phyloP scores from a whole-genome alignment of 805 yeast species.

The Lachancea waltii region DNA sequence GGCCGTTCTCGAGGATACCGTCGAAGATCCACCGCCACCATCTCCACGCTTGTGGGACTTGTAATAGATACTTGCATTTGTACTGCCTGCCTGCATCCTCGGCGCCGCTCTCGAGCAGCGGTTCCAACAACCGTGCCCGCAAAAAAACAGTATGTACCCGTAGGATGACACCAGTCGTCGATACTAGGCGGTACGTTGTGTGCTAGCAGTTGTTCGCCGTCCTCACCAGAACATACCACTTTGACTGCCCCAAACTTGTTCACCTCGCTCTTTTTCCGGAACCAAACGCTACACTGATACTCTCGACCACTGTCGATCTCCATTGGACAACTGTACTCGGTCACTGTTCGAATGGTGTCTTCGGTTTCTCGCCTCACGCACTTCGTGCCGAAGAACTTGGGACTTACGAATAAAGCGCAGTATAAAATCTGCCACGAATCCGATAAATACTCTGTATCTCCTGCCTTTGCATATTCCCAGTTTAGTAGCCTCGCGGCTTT shows the following conservation, averaged over 20 bases:
- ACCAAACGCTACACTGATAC: conserved; percentile 6
- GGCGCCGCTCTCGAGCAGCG: conserved; percentile 1
- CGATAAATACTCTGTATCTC: conserved; percentile 1
- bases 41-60: not conserved
- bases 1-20: conserved; percentile 2
- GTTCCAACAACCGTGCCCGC: conserved; percentile 4
- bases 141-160: conserved; percentile 6
- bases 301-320: conserved; percentile 3
- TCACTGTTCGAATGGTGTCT: not conserved
- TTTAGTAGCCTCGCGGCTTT: conserved; percentile 7
- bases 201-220: conserved; percentile 1
- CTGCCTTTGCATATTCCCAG: not conserved
- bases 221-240: conserved; percentile 3
- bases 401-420: conserved; percentile 6
- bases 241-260: conserved; percentile 1
- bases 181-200: conserved; percentile 2
- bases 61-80: conserved; percentile 5
- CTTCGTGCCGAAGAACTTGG: conserved; percentile 7
- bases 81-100: not conserved
- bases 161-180: conserved; percentile 6
- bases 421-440: conserved; percentile 10
- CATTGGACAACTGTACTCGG: conserved; percentile 6
- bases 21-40: conserved; percentile 6
- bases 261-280: not conserved
- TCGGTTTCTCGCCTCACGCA: conserved; percentile 3